Percentiles rank a stretch among this genome's conserved stretches.
Conservation (phyloP, 805 yeast species). For the Limtongozyma cylindracea region DNA sequence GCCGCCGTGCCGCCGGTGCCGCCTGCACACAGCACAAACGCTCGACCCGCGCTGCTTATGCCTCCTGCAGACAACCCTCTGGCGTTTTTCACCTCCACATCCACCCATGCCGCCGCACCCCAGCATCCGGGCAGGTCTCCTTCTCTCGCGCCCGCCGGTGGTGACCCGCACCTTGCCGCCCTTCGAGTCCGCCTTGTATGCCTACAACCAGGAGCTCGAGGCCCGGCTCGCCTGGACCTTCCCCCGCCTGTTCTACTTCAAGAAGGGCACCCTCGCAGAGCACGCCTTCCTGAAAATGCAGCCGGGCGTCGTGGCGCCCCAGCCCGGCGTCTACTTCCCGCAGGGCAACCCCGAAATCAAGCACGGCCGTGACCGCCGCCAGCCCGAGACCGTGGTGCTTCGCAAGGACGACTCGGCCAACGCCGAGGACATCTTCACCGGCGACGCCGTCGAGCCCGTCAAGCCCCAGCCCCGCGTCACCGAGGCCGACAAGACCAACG, state of each 20-base stretch:
- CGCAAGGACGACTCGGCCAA: slow-evolving; percentile 24
- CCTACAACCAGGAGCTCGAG: slow-evolving; percentile 70
- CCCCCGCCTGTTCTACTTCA: slow-evolving; percentile 80
- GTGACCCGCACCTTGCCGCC: slow-evolving; percentile 52
- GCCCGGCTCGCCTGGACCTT: slow-evolving; percentile 93
- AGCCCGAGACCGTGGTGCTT: slow-evolving; percentile 51
- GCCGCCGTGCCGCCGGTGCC: too few species aligned
- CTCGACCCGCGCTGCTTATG: too few species aligned
- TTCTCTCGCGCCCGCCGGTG: slow-evolving; percentile 65
- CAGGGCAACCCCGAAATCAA: slow-evolving; percentile 69
- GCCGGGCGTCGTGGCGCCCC: slow-evolving; percentile 44
- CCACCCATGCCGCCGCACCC: too few species aligned
- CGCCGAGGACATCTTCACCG: slow-evolving; percentile 2
- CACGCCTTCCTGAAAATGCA: slow-evolving; percentile 57
- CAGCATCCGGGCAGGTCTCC: slow-evolving; percentile 15
- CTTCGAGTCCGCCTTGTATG: slow-evolving; percentile 52
- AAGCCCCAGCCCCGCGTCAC: slow-evolving; percentile 49
- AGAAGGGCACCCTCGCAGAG: slow-evolving; percentile 73
- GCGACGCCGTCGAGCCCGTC: slow-evolving; percentile 18
- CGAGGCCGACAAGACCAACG: slow-evolving; percentile 43
- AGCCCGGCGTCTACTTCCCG: slow-evolving; percentile 57
- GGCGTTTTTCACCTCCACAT: too few species aligned
- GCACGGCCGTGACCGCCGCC: slow-evolving; percentile 73
- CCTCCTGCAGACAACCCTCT: too few species aligned
- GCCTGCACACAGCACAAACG: too few species aligned